A percentile compares a stretch with the other conserved stretches of the same genome.
These are phyloP conservation scores for Argentina anserina DNA, from an alignment of 306 rosid species.

Conservation along the genomic window DNA sequence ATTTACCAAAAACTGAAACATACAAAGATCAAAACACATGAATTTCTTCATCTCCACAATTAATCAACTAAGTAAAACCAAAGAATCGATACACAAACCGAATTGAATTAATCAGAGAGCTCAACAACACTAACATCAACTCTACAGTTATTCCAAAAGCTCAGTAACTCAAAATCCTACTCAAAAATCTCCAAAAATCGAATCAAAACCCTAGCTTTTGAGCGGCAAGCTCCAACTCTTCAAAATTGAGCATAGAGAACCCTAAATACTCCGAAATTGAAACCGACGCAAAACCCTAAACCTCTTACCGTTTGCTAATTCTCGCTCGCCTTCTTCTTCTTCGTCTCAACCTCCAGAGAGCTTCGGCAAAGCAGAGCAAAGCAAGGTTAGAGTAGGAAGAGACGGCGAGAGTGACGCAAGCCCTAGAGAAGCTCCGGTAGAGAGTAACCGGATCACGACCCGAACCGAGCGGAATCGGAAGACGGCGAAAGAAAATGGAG, in stretches of 20 bases:
- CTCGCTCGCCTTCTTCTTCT: not conserved
- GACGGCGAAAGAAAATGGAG: not conserved
- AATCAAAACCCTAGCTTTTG: constrained; percentile 9
- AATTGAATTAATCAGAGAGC: not conserved
- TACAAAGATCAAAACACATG: not conserved
- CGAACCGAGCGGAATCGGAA: not conserved
- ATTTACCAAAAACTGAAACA: not conserved
- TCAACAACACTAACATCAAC: not conserved
- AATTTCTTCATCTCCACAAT: not conserved
- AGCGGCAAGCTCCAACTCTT: not conserved
- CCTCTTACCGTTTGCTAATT: not conserved
- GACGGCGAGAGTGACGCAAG: not conserved
- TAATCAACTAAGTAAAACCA: too few relatives aligned
- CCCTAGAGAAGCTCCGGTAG: not conserved
- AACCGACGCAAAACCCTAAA: not conserved
- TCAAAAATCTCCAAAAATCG: not conserved
- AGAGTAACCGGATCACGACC: constrained; percentile 9
- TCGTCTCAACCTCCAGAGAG: not conserved
- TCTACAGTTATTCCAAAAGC: not conserved
- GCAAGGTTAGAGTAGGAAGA: not conserved
- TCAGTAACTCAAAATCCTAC: not conserved
- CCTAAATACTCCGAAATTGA: not conserved
- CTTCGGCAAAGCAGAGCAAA: not conserved
- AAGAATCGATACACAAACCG: not conserved
- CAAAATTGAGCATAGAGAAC: not conserved